Base-by-base conservation (phyloP, 2,329 filamentous ascomycete genomes). In the Colletotrichum australisinense region DNA sequence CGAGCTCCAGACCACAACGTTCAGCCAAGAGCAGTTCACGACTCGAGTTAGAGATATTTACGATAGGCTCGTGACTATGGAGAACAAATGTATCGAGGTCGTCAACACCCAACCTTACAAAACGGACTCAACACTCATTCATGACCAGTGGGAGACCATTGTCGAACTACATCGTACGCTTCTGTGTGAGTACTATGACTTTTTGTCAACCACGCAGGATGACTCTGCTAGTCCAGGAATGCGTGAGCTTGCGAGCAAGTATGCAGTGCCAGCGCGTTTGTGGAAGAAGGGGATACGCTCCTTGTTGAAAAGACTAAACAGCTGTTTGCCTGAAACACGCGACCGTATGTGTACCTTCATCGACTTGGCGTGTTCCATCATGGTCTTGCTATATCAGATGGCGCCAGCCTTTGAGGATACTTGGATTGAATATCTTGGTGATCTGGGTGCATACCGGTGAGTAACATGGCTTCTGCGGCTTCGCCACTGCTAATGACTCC, bases 281-380 rank as follows among this genome's bases (percentile, higher is more conserved):
- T 98, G 96, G 97, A 89, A 94, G 0, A 94, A 97, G 78, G 95
- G 94, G 0, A 98, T 98, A 4, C 94, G 97, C 79, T 92, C 91
- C 0, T 96, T 97, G 70, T 86, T 97, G 0, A 94, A 97, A 76
- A 81, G 97, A 0, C 81, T 97, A 0, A 87, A 94, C 0, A 91
- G 94, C 76, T 89, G 92, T 4, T 84, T 98, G 0, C 95, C 95
- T 0, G 87, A 87, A 0, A 95, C 93, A 6, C 84, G 95, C 1
- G 95, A 98, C 63, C 93, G 97, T 70, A 98, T 98, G 95, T 85
- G 98, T 0, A 91, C 91, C 0, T 98, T 98, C 70, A 95, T 98
- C 1, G 97, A 97, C 75, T 83, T 95, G 16, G 93, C 95, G 0
- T 98, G 98, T 77, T 93, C 93, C 3, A 97, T 97, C 90, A 94